These are phyloP conservation scores for Solanum sejunctum DNA, from an alignment of 257 asterid genomes.

Conservation along the genomic window DNA sequence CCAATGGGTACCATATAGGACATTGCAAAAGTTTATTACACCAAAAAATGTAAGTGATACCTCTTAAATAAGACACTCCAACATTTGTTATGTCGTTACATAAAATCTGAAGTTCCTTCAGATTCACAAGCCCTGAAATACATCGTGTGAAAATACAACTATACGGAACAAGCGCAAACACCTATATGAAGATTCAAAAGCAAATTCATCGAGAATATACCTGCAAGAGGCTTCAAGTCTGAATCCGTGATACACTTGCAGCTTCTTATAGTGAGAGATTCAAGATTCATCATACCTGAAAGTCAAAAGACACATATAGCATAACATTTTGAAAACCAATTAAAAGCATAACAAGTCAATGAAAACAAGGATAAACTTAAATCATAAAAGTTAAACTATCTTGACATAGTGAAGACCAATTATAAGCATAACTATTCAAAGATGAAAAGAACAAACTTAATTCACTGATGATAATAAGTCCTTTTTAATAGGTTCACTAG, in stretches of 20 bases:
- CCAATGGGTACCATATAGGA: background rate
- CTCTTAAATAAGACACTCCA: slow-evolving; percentile 5
- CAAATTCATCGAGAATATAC: slow-evolving; percentile 13
- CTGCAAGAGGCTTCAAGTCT: slow-evolving; percentile 79
- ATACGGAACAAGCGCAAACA: background rate
- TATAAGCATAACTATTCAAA: background rate
- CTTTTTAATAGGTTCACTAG: background rate
- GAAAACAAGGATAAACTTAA: background rate
- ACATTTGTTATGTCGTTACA: background rate
- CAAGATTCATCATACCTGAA: slow-evolving; percentile 69
- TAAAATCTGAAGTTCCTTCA: slow-evolving; percentile 6
- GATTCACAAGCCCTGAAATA: background rate
- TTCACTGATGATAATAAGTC: background rate
- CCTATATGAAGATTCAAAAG: background rate
- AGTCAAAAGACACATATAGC: background rate
- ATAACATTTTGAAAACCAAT: background rate
- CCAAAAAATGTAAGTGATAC: background rate
- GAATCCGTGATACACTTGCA: slow-evolving; percentile 80
- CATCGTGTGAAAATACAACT: background rate
- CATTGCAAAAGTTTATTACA: background rate
- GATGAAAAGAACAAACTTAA: background rate
- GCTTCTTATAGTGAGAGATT: slow-evolving; percentile 70
- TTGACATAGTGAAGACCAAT: background rate
- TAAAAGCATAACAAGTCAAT: background rate
- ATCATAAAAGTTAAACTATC: background rate